Conservation (phyloP, 345 rosid genomes). For the Lumnitzera racemosa region DNA sequence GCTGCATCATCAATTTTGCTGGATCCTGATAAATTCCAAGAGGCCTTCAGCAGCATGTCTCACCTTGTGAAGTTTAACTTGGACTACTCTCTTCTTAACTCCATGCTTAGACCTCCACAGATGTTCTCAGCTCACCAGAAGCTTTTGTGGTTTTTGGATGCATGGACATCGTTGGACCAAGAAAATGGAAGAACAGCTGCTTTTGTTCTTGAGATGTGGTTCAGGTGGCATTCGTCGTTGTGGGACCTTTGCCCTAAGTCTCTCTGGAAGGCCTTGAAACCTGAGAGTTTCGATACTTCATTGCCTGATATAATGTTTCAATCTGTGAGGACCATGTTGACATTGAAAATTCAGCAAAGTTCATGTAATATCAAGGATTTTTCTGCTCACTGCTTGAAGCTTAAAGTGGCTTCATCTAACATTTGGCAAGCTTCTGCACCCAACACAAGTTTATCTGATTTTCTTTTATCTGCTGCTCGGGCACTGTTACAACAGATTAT, state of each 20-base stretch:
- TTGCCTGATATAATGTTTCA: conserved; percentile 50
- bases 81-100: conserved; percentile 45
- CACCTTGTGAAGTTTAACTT: conserved; percentile 40
- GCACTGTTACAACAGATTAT: conserved; percentile 69
- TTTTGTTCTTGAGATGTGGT: conserved; percentile 86
- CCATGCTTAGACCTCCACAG: conserved; percentile 72
- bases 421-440: conserved; percentile 48
- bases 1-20: conserved; percentile 29
- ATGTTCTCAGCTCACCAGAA: conserved; percentile 71
- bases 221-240: conserved; percentile 79
- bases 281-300: conserved; percentile 25
- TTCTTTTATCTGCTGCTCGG: conserved; percentile 51
- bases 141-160: conserved; percentile 73
- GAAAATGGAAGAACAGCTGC: conserved; percentile 50
- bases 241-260: conserved; percentile 47
- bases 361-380: conserved; percentile 49
- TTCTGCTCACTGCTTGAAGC: conserved; percentile 31
- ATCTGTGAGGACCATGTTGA: conserved; percentile 45
- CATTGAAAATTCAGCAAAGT: conserved; percentile 52
- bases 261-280: conserved; percentile 41
- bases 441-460: conserved; percentile 23
- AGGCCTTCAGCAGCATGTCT: conserved; percentile 38
- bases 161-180: conserved; percentile 35
- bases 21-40: conserved; percentile 25
- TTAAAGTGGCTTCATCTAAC: conserved; percentile 43